These are phyloP conservation scores for Schizochytrium sp. DNA, from an alignment of 108 stramenopile species.

Conservation along the genomic window DNA sequence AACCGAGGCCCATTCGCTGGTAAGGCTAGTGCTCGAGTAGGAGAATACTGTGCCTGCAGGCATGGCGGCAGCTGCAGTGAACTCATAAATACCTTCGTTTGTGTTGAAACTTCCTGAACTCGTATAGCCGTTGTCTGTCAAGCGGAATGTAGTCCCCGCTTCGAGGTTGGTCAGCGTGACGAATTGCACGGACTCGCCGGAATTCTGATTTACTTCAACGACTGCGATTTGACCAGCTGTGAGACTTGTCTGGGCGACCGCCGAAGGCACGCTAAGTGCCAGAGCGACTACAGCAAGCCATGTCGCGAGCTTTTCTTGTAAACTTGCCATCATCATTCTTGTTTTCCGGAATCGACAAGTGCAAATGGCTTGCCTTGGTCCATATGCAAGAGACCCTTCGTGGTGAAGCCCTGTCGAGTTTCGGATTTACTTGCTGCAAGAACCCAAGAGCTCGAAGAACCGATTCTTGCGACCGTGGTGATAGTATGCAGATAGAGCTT, in stretches of 20 bases:
- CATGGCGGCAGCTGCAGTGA: background rate
- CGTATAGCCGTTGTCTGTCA: conserved; percentile 30
- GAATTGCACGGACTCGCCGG: background rate
- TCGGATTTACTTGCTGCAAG: too few relatives aligned
- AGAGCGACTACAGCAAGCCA: background rate
- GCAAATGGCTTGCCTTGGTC: too few relatives aligned
- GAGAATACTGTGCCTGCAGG: background rate
- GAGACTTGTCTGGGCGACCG: background rate
- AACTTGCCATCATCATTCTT: background rate
- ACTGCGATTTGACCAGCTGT: background rate
- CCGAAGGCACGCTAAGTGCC: background rate
- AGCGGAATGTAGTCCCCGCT: background rate
- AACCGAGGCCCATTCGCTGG: background rate
- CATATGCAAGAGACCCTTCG: too few relatives aligned
- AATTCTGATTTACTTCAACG: background rate
- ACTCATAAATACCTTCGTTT: background rate
- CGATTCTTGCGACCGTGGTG: too few relatives aligned
- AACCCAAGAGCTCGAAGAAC: too few relatives aligned
- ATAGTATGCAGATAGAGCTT: too few relatives aligned
- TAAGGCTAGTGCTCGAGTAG: background rate
- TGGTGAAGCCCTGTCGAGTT: too few relatives aligned
- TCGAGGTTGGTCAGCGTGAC: conserved; percentile 11
- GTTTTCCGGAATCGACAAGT: too few relatives aligned
- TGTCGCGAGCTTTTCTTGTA: background rate
- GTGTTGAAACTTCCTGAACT: background rate